Evolutionary conservation across 2,329 filamentous ascomycete genomes (phyloP).

Genomic region (Pleomassaria siparia): DNA sequence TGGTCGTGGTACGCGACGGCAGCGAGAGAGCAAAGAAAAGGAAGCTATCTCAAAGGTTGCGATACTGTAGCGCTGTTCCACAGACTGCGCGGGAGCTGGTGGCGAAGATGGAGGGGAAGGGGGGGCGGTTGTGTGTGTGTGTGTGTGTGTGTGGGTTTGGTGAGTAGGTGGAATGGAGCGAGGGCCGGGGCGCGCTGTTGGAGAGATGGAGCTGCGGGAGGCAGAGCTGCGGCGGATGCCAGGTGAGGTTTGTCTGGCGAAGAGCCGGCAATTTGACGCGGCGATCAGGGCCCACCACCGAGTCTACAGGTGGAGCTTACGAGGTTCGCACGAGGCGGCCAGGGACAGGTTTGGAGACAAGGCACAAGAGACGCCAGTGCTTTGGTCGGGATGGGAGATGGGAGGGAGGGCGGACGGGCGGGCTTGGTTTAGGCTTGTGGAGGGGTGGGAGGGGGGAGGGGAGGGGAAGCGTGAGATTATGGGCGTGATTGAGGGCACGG

Average conservation of each 20-base stretch:
- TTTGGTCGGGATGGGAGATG: slow-evolving; percentile 14
- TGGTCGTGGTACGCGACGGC: slow-evolving; percentile 26
- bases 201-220: slow-evolving; percentile 3
- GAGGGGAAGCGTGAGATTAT: no score
- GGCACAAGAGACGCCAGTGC: slow-evolving; percentile 10
- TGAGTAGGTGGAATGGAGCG: not conserved
- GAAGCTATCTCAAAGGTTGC: slow-evolving; percentile 18
- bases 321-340: slow-evolving; percentile 30
- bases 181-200: not conserved
- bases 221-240: slow-evolving; percentile 6
- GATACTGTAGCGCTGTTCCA: slow-evolving; percentile 7
- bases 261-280: slow-evolving; percentile 33
- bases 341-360: no score
- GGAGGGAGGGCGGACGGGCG: no score
- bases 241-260: slow-evolving; percentile 24
- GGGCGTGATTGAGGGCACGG: no score
- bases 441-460: slow-evolving; percentile 3
- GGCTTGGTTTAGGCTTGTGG: no score
- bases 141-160: no score
- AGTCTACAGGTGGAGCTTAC: slow-evolving; percentile 39
- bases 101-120: not conserved
- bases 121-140: no score
- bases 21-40: slow-evolving; percentile 14
- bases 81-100: slow-evolving; percentile 1
- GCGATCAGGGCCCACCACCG: slow-evolving; percentile 39